phyloP scores from a whole-genome alignment of 2,329 filamentous ascomycete species.

The Lachnellula occidentalis region DNA sequence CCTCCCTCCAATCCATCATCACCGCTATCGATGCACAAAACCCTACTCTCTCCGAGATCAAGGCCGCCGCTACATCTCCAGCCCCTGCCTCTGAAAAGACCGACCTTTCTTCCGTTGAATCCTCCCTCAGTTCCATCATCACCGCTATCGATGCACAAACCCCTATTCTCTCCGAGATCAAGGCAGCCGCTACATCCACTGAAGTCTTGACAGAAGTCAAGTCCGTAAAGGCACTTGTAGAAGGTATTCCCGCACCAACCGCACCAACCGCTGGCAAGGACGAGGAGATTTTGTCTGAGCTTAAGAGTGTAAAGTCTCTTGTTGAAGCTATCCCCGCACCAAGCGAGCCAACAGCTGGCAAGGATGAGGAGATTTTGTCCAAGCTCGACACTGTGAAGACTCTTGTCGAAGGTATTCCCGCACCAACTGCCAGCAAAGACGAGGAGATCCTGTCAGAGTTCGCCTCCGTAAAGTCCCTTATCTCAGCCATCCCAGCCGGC shows the following conservation, averaged over 20 bases:
- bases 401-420: not conserved
- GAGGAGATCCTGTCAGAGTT: conserved; percentile 1
- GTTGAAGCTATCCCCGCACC: conserved; percentile 1
- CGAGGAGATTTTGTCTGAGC: conserved; percentile 6
- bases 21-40: conserved; percentile 6
- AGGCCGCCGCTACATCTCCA: conserved; percentile 12
- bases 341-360: not conserved
- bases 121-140: conserved; percentile 3
- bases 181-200: conserved; percentile 7
- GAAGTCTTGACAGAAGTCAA: conserved; percentile 8
- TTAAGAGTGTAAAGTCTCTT: conserved; percentile 5
- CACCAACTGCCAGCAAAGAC: not conserved
- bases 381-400: conserved; percentile 2
- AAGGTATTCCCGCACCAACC: conserved; percentile 1
- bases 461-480: not conserved
- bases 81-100: conserved; percentile 15
- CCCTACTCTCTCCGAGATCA: conserved; percentile 16
- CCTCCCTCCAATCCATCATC: conserved; percentile 3
- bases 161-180: conserved; percentile 16
- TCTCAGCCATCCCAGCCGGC: not conserved
- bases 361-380: conserved; percentile 5
- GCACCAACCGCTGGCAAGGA: conserved; percentile 1
- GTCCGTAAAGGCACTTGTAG: not conserved
- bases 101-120: conserved; percentile 15
- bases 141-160: conserved; percentile 6